Conservation (phyloP, 257 asterid genomes). For the Thymus mandschuricus region DNA sequence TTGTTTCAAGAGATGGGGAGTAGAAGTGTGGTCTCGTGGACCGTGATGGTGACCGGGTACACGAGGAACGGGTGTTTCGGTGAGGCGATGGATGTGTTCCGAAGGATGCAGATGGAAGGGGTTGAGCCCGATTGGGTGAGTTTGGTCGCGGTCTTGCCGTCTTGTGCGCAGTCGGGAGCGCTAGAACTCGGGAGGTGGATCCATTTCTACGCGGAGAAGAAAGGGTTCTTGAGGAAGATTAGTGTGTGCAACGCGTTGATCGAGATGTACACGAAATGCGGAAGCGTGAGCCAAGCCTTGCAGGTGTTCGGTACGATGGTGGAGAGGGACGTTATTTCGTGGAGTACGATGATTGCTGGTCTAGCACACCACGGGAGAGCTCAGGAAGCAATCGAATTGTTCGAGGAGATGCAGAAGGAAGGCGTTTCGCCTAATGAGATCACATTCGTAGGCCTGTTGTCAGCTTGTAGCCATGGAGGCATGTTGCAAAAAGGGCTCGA, state of each 20-base stretch:
- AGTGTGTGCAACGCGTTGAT: slow-evolving; percentile 69
- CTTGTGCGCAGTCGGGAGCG: slow-evolving; percentile 77
- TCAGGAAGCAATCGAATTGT: slow-evolving; percentile 57
- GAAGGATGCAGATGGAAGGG: slow-evolving; percentile 69
- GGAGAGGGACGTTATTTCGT: slow-evolving; percentile 64
- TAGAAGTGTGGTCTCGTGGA: slow-evolving; percentile 72
- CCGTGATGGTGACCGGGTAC: slow-evolving; percentile 76
- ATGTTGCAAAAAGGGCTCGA: slow-evolving; percentile 56
- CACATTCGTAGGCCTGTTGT: slow-evolving; percentile 72
- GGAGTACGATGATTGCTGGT: slow-evolving; percentile 82
- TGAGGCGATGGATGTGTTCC: slow-evolving; percentile 69
- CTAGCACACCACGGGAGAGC: slow-evolving; percentile 81
- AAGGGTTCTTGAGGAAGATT: slow-evolving; percentile 53
- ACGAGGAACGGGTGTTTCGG: slow-evolving; percentile 50
- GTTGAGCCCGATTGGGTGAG: slow-evolving; percentile 83
- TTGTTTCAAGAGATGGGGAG: slow-evolving; percentile 64
- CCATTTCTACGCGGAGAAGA: slow-evolving; percentile 61
- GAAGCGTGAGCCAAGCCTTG: slow-evolving; percentile 56
- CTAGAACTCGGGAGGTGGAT: slow-evolving; percentile 79
- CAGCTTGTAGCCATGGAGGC: slow-evolving; percentile 87
- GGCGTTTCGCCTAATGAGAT: slow-evolving; percentile 66
- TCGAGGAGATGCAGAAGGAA: slow-evolving; percentile 54
- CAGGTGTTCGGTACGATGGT: slow-evolving; percentile 58
- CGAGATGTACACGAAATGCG: slow-evolving; percentile 87
- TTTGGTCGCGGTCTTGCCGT: slow-evolving; percentile 66